Evolutionary conservation across 306 rosid species (phyloP).

Genomic region (Oemleria cerasiformis): DNA sequence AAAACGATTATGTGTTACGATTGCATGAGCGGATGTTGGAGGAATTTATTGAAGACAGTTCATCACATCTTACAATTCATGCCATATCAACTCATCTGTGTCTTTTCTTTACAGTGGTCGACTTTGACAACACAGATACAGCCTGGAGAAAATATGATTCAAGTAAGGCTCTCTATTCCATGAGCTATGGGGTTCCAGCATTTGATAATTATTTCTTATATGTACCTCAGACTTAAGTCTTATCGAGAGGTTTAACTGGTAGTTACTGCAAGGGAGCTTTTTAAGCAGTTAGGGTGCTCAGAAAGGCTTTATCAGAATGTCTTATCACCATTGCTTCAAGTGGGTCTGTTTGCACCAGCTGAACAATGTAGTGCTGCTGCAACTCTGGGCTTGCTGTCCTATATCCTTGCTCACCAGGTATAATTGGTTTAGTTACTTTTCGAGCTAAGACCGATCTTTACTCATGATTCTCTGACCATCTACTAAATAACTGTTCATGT

Average conservation of each 20-base stretch:
- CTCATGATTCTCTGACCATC: background rate
- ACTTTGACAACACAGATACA: constrained; percentile 53
- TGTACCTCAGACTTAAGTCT: constrained; percentile 2
- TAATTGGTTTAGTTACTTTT: constrained; percentile 14
- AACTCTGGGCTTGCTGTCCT: constrained; percentile 43
- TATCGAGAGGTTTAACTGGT: constrained; percentile 32
- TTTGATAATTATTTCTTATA: background rate
- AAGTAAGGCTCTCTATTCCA: constrained; percentile 34
- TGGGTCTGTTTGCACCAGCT: constrained; percentile 50
- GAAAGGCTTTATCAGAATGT: constrained; percentile 45
- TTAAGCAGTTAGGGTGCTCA: constrained; percentile 51
- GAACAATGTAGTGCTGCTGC: constrained; percentile 67
- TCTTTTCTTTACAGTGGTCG: constrained; percentile 38
- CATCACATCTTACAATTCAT: background rate
- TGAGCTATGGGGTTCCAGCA: constrained; percentile 5
- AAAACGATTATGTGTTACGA: background rate
- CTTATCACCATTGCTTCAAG: constrained; percentile 51
- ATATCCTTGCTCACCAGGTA: constrained; percentile 56
- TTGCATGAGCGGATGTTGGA: background rate
- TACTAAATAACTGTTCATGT: too few species aligned
- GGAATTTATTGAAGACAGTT: background rate
- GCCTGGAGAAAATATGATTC: constrained; percentile 55
- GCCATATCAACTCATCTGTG: background rate
- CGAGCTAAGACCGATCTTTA: background rate
- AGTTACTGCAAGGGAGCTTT: constrained; percentile 62